Conservation (phyloP, 441 rosid genomes). For the Cnidoscolus chayamansa region DNA sequence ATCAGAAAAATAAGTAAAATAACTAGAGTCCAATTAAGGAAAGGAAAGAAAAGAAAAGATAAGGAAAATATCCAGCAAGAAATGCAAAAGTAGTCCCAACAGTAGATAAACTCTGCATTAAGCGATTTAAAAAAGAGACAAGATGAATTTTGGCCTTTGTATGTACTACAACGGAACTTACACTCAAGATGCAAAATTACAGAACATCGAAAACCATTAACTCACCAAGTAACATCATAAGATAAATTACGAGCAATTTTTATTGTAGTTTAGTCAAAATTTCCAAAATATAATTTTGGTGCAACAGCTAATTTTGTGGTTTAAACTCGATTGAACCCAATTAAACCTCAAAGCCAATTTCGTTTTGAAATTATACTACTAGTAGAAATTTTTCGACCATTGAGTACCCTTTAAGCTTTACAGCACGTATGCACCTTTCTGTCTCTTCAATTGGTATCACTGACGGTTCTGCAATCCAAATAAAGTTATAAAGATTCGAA, state of each 20-base stretch:
- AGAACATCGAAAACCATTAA: not conserved
- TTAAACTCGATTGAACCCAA: not conserved
- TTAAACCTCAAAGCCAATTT: not conserved
- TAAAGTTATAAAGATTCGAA: not conserved
- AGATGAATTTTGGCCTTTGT: not conserved
- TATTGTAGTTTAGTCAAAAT: too few relatives aligned
- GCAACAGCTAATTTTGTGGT: not conserved
- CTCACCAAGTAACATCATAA: not conserved
- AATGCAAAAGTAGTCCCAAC: too few relatives aligned
- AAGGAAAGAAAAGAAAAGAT: not conserved
- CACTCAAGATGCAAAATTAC: too few relatives aligned
- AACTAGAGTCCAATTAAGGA: not conserved
- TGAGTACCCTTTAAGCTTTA: too few relatives aligned
- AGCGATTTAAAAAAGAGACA: not conserved
- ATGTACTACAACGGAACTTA: not conserved
- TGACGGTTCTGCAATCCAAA: not conserved
- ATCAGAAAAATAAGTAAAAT: not conserved
- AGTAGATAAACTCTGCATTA: too few relatives aligned
- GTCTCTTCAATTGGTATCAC: not conserved
- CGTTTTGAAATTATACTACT: not conserved
- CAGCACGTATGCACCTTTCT: not conserved
- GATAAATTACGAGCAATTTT: not conserved
- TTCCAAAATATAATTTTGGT: too few relatives aligned
- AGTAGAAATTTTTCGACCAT: too few relatives aligned
- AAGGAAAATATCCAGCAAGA: not conserved